Conservation (phyloP, 352 stramenopile species). For the Pythium volutum region DNA sequence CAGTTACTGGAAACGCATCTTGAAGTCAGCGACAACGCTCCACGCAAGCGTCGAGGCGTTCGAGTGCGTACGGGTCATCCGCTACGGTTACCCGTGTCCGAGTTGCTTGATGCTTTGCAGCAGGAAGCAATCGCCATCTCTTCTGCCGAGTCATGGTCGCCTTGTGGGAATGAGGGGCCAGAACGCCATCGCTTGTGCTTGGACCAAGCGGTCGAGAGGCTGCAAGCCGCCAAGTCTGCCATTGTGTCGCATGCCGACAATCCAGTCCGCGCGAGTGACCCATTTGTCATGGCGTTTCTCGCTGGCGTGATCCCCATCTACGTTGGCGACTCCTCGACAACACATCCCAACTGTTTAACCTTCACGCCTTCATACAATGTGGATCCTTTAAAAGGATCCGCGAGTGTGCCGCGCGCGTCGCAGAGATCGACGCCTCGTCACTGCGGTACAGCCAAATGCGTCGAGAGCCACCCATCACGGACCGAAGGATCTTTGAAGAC, state of each 20-base stretch:
- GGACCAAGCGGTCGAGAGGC: neutral
- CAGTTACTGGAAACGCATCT: too few species aligned
- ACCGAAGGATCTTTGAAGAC: conserved; percentile 22
- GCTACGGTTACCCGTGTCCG: too few species aligned
- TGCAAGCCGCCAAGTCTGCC: neutral
- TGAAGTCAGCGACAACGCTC: too few species aligned
- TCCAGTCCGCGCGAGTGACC: conserved; percentile 36
- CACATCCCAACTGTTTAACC: neutral
- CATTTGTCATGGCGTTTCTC: conserved; percentile 53
- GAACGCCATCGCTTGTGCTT: neutral
- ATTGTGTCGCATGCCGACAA: neutral
- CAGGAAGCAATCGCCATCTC: too few species aligned
- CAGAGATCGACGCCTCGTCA: neutral
- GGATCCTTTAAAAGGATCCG: neutral
- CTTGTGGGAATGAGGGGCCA: too few species aligned
- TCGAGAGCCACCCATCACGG: conserved; percentile 23
- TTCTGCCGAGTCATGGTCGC: too few species aligned
- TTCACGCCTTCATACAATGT: neutral
- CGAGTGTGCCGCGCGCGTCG: neutral
- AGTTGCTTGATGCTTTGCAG: too few species aligned
- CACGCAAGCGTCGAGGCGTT: too few species aligned
- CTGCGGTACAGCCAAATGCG: conserved; percentile 33
- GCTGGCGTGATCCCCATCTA: conserved; percentile 51
- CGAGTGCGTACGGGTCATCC: too few species aligned
- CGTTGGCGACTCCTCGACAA: conserved; percentile 30